Conservation (phyloP, 2,329 filamentous ascomycete genomes). For the Colletotrichum sp. region DNA sequence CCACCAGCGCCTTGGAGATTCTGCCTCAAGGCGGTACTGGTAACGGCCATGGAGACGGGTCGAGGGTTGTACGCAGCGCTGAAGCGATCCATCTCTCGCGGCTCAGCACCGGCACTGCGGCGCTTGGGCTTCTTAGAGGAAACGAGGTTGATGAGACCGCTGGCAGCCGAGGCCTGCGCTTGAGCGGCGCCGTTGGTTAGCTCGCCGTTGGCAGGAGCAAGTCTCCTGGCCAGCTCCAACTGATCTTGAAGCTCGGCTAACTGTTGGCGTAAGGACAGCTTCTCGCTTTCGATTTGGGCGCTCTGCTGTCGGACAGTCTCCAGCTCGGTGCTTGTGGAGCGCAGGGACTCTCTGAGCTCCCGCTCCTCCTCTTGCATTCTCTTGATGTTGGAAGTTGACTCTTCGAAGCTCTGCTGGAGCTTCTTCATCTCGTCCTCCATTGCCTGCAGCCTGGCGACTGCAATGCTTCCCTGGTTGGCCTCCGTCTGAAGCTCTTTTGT, state of each 20-base stretch:
- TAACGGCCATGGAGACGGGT: constrained; percentile 93
- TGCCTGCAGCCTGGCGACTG: constrained; percentile 84
- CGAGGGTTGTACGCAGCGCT: constrained; percentile 92
- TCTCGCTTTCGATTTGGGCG: constrained; percentile 82
- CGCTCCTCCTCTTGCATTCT: constrained; percentile 94
- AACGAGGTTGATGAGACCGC: constrained; percentile 93
- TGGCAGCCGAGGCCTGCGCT: constrained; percentile 59
- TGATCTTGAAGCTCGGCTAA: constrained; percentile 91
- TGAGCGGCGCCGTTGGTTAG: constrained; percentile 43
- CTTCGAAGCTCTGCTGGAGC: constrained; percentile 86
- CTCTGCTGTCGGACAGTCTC: constrained; percentile 79
- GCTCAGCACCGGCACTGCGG: constrained; percentile 87
- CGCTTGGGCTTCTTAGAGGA: constrained; percentile 97
- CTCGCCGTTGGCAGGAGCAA: constrained; percentile 74
- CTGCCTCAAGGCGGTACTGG: constrained; percentile 69
- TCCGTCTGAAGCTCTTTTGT: constrained; percentile 95
- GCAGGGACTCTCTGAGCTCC: constrained; percentile 81
- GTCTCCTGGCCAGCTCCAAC: constrained; percentile 83
- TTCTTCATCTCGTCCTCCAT: constrained; percentile 97
- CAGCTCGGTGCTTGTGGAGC: constrained; percentile 79
- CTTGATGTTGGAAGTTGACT: constrained; percentile 89
- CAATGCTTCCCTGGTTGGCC: constrained; percentile 97
- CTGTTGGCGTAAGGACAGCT: constrained; percentile 83
- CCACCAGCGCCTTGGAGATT: constrained; percentile 76
- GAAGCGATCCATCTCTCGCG: constrained; percentile 85